A percentile compares a stretch with the other conserved stretches of the same genome.
Conservation (phyloP, 345 rosid species). For the Erodium maritimum region DNA sequence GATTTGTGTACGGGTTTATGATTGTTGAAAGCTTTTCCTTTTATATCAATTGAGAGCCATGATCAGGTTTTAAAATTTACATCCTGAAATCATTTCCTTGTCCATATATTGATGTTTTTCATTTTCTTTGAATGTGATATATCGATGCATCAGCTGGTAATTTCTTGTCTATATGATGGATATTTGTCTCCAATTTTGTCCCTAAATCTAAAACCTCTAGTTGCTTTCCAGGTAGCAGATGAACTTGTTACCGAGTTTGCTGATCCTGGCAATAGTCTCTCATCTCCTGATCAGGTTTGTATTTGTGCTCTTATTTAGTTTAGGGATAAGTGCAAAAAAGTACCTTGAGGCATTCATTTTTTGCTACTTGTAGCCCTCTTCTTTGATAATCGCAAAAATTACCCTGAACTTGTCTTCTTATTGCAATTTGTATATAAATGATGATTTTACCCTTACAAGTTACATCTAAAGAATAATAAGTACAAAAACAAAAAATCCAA, state of each 20-base stretch:
- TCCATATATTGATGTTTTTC: too few species aligned
- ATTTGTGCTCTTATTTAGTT: background rate
- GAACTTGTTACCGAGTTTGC: slow-evolving; percentile 99
- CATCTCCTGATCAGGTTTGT: slow-evolving; percentile 84
- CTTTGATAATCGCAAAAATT: too few species aligned
- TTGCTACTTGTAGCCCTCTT: too few species aligned
- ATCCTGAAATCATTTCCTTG: background rate
- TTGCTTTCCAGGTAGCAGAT: slow-evolving; percentile 79
- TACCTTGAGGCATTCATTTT: too few species aligned
- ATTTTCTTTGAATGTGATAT: too few species aligned
- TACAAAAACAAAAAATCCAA: too few species aligned
- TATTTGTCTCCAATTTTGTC: background rate
- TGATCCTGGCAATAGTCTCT: slow-evolving; percentile 55
- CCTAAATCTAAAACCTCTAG: slow-evolving; percentile 23
- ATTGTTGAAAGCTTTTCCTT: background rate
- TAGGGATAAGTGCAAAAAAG: too few species aligned
- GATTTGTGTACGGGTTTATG: background rate
- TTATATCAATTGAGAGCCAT: background rate
- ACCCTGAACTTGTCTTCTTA: too few species aligned
- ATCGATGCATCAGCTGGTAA: background rate
- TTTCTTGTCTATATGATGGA: background rate
- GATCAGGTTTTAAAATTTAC: background rate
- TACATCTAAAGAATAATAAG: too few species aligned
- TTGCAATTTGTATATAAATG: too few species aligned
- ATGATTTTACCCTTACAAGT: too few species aligned